phyloP scores from a whole-genome alignment of 352 stramenopile species.

The Globisporangium spinosum region DNA sequence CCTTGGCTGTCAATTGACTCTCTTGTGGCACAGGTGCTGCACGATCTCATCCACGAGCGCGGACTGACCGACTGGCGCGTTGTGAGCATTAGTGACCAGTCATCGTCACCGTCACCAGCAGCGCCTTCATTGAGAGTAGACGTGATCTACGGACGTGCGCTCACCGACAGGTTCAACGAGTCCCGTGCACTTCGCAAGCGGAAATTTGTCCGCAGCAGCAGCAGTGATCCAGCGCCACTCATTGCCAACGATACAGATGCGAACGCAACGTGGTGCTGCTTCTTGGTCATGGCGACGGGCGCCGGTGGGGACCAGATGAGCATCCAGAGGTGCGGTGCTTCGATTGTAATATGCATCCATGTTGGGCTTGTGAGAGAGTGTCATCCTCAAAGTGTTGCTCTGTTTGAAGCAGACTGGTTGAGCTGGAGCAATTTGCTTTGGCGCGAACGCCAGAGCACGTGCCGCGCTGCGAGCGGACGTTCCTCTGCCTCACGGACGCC shows the following conservation, averaged over 20 bases:
- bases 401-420: slow-evolving; percentile 24
- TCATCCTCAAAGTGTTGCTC: not conserved
- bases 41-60: slow-evolving; percentile 37
- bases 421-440: slow-evolving; percentile 32
- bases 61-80: slow-evolving; percentile 35
- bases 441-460: slow-evolving; percentile 6
- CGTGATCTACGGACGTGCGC: slow-evolving; percentile 32
- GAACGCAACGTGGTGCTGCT: slow-evolving; percentile 24
- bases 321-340: slow-evolving; percentile 31
- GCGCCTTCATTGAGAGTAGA: slow-evolving; percentile 3
- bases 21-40: slow-evolving; percentile 35
- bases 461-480: slow-evolving; percentile 22
- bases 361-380: not conserved
- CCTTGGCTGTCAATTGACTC: not conserved
- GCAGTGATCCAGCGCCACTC: not conserved
- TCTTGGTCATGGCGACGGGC: slow-evolving; percentile 33
- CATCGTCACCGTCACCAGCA: not conserved
- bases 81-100: slow-evolving; percentile 5
- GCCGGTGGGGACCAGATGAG: slow-evolving; percentile 23
- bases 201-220: slow-evolving; percentile 39
- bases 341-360: not conserved
- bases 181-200: slow-evolving; percentile 38
- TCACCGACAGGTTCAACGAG: slow-evolving; percentile 30
- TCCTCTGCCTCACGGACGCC: slow-evolving; percentile 44
- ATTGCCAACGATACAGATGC: slow-evolving; percentile 8